Conservation (phyloP, 1,284 basidiomycete species). For the Mixia osmundae region DNA sequence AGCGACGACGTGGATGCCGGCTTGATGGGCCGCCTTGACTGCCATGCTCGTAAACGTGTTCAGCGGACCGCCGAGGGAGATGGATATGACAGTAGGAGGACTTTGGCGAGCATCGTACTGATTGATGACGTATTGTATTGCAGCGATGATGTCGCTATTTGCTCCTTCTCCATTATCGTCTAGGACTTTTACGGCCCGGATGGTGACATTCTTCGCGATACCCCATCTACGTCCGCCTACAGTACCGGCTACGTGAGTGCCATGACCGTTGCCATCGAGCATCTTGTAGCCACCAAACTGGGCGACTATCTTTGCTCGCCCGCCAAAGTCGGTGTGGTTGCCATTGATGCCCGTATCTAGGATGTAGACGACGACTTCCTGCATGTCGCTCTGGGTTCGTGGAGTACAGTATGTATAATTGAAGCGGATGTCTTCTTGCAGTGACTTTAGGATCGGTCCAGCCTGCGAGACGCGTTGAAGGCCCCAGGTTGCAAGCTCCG, state of each 20-base stretch:
- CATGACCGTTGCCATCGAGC: constrained; percentile 22
- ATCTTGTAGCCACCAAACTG: background rate
- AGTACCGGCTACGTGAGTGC: constrained; percentile 21
- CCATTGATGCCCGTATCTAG: no score
- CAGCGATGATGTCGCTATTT: constrained; percentile 9
- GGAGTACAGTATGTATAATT: no score
- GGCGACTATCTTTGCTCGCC: constrained; percentile 2
- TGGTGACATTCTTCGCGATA: constrained; percentile 10
- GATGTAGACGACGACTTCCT: no score
- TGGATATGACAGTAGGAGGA: constrained; percentile 9
- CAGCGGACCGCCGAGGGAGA: constrained; percentile 8
- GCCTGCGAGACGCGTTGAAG: no score
- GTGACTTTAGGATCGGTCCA: no score
- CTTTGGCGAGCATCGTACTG: constrained; percentile 6
- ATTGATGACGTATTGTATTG: constrained; percentile 6
- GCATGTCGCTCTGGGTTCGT: no score
- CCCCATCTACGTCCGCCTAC: constrained; percentile 10
- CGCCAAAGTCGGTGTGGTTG: constrained; percentile 6
- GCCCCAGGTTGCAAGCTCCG: no score
- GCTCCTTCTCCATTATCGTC: constrained; percentile 10
- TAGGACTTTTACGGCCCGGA: constrained; percentile 11
- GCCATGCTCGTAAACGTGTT: constrained; percentile 9
- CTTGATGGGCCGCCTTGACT: constrained; percentile 6
- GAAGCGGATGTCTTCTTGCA: no score
- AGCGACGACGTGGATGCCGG: constrained; percentile 10